phyloP scores from a whole-genome alignment of 108 stramenopile genomes.

The Cyclostephanos tholiformis region DNA sequence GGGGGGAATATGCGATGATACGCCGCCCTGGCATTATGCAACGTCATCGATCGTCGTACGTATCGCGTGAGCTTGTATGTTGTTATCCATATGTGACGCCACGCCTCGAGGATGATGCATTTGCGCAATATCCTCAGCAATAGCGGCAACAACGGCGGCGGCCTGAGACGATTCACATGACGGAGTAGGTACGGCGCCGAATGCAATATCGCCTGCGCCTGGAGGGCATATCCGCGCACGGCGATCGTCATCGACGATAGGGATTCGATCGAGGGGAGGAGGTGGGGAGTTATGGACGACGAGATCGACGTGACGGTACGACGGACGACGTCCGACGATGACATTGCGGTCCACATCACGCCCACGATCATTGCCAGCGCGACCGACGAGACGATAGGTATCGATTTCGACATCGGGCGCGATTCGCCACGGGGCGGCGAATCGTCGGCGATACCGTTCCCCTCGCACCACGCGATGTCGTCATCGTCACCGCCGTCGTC shows the following conservation, averaged over 20 bases:
- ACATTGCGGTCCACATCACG: slow-evolving; percentile 5
- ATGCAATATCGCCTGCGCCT: slow-evolving; percentile 30
- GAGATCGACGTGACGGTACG: neutral
- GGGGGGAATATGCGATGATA: slow-evolving; percentile 24
- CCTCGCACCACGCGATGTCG: neutral
- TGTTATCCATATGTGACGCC: slow-evolving; percentile 45
- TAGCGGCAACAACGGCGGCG: slow-evolving; percentile 9
- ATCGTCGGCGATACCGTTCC: neutral
- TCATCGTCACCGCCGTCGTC: neutral
- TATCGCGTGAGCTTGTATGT: slow-evolving; percentile 24
- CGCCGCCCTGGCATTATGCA: neutral
- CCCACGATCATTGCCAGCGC: slow-evolving; percentile 18
- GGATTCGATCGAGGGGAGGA: slow-evolving; percentile 20
- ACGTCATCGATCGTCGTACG: slow-evolving; percentile 28
- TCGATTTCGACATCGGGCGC: slow-evolving; percentile 12
- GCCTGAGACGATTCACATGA: slow-evolving; percentile 18
- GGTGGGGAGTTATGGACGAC: slow-evolving; percentile 31
- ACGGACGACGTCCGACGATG: neutral
- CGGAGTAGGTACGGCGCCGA: slow-evolving; percentile 37
- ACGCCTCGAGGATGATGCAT: slow-evolving; percentile 48
- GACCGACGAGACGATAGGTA: slow-evolving; percentile 31
- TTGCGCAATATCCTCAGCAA: slow-evolving; percentile 30
- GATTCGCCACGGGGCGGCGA: neutral
- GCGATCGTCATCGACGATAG: neutral
- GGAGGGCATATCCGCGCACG: slow-evolving; percentile 17